Conservation (phyloP, 768 basidiomycete genomes). For the Psilocybe tampanensis region DNA sequence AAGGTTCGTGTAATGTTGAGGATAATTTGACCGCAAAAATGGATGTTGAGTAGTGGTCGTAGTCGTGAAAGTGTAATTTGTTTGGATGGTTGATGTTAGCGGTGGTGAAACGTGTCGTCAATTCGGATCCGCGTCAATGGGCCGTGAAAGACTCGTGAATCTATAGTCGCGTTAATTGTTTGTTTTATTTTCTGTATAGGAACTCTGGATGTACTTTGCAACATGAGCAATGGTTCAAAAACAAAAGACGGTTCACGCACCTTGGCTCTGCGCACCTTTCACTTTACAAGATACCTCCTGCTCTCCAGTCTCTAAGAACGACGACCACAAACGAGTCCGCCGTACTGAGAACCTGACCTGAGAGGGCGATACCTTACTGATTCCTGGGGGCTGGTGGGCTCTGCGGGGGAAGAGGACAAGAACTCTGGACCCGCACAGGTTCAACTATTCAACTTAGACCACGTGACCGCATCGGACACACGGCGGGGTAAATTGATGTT, state of each 20-base stretch:
- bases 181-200: neutral
- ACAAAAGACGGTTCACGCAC: neutral
- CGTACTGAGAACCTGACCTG: neutral
- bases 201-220: neutral
- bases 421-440: neutral
- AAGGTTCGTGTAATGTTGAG: neutral
- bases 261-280: neutral
- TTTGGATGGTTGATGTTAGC: neutral
- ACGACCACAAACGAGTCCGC: neutral
- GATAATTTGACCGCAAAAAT: neutral
- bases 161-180: conserved; percentile 1
- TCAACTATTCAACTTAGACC: neutral
- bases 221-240: neutral
- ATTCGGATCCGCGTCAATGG: neutral
- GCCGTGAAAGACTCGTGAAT: neutral
- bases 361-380: neutral
- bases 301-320: neutral
- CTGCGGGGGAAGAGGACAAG: neutral
- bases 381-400: neutral
- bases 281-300: neutral
- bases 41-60: neutral
- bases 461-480: conserved; percentile 2
- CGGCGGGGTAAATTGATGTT: neutral
- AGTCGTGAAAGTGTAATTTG: neutral
- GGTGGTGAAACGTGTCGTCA: neutral